phyloP scores from a whole-genome alignment of 2,329 filamentous ascomycete genomes.

The Ceratocystis colombiana region DNA sequence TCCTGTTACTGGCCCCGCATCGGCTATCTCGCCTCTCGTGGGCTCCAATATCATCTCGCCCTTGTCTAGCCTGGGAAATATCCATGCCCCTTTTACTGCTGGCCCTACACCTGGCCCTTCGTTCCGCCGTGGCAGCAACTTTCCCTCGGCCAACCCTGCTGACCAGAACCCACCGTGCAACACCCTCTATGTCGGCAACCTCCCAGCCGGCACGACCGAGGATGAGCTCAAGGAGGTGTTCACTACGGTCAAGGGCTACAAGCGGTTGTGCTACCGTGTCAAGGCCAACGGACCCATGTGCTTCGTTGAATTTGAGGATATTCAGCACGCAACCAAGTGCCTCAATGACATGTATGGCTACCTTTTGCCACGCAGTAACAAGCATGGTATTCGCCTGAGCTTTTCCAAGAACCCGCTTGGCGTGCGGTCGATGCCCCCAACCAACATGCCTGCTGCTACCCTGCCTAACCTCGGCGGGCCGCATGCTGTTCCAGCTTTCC shows the following conservation, averaged over 20 bases:
- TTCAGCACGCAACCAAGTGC: constrained; percentile 83
- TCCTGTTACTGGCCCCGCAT: constrained; percentile 15
- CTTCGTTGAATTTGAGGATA: constrained; percentile 95
- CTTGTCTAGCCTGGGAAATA: constrained; percentile 28
- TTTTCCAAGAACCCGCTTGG: constrained; percentile 97
- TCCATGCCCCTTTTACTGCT: constrained; percentile 9
- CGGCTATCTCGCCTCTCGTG: constrained; percentile 30
- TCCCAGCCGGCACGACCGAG: constrained; percentile 84
- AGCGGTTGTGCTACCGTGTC: constrained; percentile 84
- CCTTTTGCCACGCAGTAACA: constrained; percentile 78
- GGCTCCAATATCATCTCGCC: constrained; percentile 41
- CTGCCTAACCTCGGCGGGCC: constrained; percentile 39
- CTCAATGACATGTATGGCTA: constrained; percentile 82
- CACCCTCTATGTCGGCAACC: constrained; percentile 93
- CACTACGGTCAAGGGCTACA: constrained; percentile 87
- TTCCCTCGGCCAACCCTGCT: constrained; percentile 82
- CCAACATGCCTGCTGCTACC: not conserved
- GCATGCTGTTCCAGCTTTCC: constrained; percentile 48
- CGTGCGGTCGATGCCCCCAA: constrained; percentile 64
- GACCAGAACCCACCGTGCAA: constrained; percentile 98
- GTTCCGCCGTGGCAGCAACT: constrained; percentile 37
- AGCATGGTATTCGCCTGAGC: constrained; percentile 87
- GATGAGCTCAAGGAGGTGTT: constrained; percentile 93
- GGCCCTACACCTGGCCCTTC: constrained; percentile 13
- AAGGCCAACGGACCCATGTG: constrained; percentile 97